A percentile compares a stretch with the other conserved stretches of the same genome.
phyloP scores from a whole-genome alignment of 208 protist species.

The Leishmania amazonensis region DNA sequence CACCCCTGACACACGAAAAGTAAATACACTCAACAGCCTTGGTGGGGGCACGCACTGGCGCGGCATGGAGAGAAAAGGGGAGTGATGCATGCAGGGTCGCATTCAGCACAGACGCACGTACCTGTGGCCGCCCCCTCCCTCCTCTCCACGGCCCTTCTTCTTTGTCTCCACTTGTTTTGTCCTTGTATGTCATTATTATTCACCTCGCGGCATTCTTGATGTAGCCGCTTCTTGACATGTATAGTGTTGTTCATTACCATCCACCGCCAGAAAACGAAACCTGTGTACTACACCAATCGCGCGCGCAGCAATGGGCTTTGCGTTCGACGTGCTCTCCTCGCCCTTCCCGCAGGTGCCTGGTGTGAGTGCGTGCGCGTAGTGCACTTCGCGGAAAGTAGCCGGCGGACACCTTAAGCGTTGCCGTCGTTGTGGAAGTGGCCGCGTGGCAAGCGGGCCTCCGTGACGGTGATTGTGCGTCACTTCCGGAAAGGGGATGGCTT shows the following conservation, averaged over 20 bases:
- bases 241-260: background rate
- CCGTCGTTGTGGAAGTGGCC: background rate
- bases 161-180: background rate
- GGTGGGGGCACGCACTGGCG: background rate
- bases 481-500: background rate
- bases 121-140: background rate
- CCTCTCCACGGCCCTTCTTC: background rate
- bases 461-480: background rate
- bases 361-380: too few species aligned
- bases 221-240: slow-evolving; percentile 3
- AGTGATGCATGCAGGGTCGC: background rate
- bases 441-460: background rate
- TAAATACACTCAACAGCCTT: background rate
- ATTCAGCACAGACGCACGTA: background rate
- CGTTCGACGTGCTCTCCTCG: background rate
- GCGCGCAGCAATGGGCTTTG: background rate
- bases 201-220: slow-evolving; percentile 1
- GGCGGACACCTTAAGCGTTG: background rate
- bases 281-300: background rate
- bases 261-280: background rate
- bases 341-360: background rate
- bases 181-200: background rate
- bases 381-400: background rate
- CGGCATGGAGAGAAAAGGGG: background rate
- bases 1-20: background rate